A percentile compares a stretch with the other conserved stretches of the same genome.
phyloP scores from a whole-genome alignment of 805 yeast species.

The Cyberlindnera euphorbiae region DNA sequence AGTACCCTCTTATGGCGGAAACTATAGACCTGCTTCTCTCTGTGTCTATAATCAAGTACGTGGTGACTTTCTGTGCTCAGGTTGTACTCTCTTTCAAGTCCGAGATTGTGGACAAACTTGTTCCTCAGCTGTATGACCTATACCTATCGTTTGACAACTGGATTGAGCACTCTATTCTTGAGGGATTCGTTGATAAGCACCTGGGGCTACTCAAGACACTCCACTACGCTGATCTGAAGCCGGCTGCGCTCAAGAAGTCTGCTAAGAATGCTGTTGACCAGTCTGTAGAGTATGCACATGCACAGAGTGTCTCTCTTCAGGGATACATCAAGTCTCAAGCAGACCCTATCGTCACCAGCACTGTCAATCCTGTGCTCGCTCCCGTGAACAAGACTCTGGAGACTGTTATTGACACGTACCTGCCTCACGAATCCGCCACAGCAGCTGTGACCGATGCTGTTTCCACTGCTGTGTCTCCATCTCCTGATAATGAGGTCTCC shows the following conservation, averaged over 20 bases:
- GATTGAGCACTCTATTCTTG: constrained; percentile 3
- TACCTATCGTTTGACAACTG: constrained; percentile 5
- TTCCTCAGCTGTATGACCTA: constrained; percentile 5
- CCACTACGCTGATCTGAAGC: constrained; percentile 8
- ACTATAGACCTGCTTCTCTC: constrained; percentile 5
- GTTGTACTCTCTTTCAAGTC: constrained; percentile 6
- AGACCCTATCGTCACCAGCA: constrained; percentile 10
- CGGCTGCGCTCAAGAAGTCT: constrained; percentile 2
- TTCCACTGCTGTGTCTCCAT: not conserved
- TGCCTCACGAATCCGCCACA: constrained; percentile 7
- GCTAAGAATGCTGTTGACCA: not conserved
- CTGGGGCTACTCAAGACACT: constrained; percentile 6
- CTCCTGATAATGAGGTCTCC: constrained; percentile 7
- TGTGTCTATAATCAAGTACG: constrained; percentile 10
- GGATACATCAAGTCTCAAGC: constrained; percentile 7
- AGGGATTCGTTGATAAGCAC: constrained; percentile 9
- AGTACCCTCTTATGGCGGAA: constrained; percentile 13
- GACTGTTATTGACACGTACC: constrained; percentile 11
- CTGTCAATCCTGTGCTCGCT: constrained; percentile 16
- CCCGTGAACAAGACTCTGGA: constrained; percentile 16
- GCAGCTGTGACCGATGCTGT: not conserved
- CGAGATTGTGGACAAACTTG: constrained; percentile 6
- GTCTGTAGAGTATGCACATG: not conserved
- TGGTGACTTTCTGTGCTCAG: constrained; percentile 9
- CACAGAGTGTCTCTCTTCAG: not conserved